Base-by-base conservation (phyloP, 768 basidiomycete species). In the Rhodotorula diobovata region DNA sequence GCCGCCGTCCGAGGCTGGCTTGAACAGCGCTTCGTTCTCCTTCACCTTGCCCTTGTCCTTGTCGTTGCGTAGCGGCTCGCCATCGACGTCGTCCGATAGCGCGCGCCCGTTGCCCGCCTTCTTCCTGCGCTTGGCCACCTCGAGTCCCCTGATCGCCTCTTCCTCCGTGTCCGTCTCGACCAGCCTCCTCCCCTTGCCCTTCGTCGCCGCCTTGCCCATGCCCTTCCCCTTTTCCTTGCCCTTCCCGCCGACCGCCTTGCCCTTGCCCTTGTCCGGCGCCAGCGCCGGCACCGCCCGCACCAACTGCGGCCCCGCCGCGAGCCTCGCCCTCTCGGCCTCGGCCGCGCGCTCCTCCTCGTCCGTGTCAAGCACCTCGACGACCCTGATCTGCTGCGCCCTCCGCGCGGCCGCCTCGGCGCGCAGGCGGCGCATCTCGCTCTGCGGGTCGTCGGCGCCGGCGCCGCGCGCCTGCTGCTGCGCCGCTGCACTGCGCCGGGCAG, bases 401-500 rank as follows among this genome's bases (percentile, higher is more conserved):
- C 41, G 32, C 7, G 25, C 20, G 11, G 39, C 51, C 16, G 67
- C 67, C 43, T 56, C 67, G 15, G 61, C 61, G 37, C 66, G 30
- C 10, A 37, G 35, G 32, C 60, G 53, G 32, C 66, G 55, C 35
- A 61, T 55, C 25, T 50, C 37, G 1, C 41, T 51, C 50, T 21
- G 16, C 16, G 30, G 59, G 32, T 53, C 51, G 28, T 61, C 45
- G 41, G 1, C 57, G 11, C 23, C 10, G 28, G 10, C 53, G 30
- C n/a, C 41, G 18, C 14, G n/a, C 37, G n/a, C 23, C 12, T 30
- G 2, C 23, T 2, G 20, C 34, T 2, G n/a, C 51, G 34, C 37
- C 32, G 15, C 12, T 3, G 23, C 23, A 37, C 12, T 35, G 45
- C 23, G 32, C 9, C 23, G 9, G 21, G 55, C 39, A 23, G 46